Base-by-base conservation (phyloP, 176 grass and related monocot species). In the Oryza meyeriana region DNA sequence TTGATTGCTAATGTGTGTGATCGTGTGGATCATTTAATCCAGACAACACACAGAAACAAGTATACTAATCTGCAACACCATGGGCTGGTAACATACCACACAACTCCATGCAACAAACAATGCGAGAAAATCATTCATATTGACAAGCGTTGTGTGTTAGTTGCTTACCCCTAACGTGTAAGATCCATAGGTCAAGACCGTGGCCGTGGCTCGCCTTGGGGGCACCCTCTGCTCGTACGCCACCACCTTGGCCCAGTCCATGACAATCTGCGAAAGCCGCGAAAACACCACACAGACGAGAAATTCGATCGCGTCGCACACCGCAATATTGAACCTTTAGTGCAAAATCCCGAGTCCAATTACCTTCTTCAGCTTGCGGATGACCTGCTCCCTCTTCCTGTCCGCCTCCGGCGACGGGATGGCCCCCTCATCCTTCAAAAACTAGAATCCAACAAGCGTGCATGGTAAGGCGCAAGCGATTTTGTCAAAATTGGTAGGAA, bases 141-240 rank as follows among this genome's bases (percentile, higher is more conserved):
- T 10, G 3, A 36, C 35, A 8, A 42, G 35, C n/a, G 17, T 34
- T 1, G 1, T 61, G 27, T 18, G 18, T 79, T 30, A 69, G 10
- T 63, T 4, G 61, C 84, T 89, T 94, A 94, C 92, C 78, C 92
- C 92, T 67, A 94, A 69, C 6, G 84, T 86, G 76, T 94, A 94
- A 31, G 92, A 94, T 71, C 92, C 92, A 35, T 91, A 94, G 41
- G 86, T 89, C 11, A 94, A 36, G 75, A 94, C 65, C 0, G 72
- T 89, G 16, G 86, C 89, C 12, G 86, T 82, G 1, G 84, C 42
- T 18, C 69, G 63, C 48, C 29, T 62, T 6, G 20, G 71, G 28
- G 85, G 77, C 25, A 91, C n/a, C 66, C 42, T 27, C 79, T 77
- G 67, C 61, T 87, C 81, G 64, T 26, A 71, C 13, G 89, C 92